phyloP scores from a whole-genome alignment of 164 flowering plant genomes.

The Liquidambar formosana region DNA sequence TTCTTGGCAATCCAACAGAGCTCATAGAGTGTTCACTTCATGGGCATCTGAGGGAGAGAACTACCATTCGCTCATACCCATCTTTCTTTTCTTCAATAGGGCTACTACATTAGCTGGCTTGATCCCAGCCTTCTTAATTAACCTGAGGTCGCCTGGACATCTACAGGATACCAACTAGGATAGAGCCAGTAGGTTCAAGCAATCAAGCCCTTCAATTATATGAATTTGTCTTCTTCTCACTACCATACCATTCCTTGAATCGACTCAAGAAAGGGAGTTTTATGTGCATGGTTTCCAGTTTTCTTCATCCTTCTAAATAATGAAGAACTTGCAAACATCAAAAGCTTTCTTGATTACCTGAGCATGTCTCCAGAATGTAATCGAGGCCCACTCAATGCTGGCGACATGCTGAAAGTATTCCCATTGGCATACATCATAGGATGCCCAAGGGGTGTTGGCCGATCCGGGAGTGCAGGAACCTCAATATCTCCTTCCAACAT shows the following conservation, averaged over 20 bases:
- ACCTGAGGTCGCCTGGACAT: neutral
- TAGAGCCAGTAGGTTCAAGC: neutral
- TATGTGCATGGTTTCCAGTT: neutral
- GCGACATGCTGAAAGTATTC: slow-evolving; percentile 51
- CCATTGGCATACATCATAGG: slow-evolving; percentile 33
- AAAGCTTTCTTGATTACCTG: slow-evolving; percentile 31
- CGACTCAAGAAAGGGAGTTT: neutral
- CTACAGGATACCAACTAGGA: neutral
- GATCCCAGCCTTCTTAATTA: neutral
- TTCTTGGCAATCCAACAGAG: neutral
- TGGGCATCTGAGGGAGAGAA: too few relatives aligned
- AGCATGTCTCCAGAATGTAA: slow-evolving; percentile 52
- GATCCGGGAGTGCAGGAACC: slow-evolving; percentile 71
- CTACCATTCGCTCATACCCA: too few relatives aligned
- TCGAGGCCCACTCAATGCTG: slow-evolving; percentile 42
- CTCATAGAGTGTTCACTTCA: too few relatives aligned
- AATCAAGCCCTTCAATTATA: neutral
- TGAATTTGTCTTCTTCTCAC: neutral
- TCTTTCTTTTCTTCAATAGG: too few relatives aligned
- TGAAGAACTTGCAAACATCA: neutral
- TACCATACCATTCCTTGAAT: neutral
- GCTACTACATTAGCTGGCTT: neutral
- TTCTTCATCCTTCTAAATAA: slow-evolving; percentile 1
- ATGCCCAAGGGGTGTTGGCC: slow-evolving; percentile 66
- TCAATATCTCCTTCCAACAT: slow-evolving; percentile 94